phyloP scores from a whole-genome alignment of 2,329 filamentous ascomycete genomes.

The Aspergillus arachidicola region DNA sequence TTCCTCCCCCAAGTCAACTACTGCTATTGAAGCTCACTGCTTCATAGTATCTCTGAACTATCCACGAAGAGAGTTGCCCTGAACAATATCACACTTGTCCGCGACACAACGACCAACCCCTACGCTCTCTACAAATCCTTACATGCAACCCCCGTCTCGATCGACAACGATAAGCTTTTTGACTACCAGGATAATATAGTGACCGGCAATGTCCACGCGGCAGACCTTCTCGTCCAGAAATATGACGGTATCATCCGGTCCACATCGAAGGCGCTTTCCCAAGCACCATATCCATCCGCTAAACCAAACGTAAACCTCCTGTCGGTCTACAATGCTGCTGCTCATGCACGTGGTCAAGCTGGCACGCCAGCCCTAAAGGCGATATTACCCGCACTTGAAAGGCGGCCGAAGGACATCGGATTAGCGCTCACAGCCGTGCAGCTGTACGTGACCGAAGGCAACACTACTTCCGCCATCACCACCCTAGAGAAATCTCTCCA shows the following conservation, averaged over 20 bases:
- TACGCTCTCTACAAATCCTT: constrained; percentile 61
- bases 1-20: not conserved
- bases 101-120: constrained; percentile 54
- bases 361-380: constrained; percentile 70
- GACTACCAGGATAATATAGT: constrained; percentile 59
- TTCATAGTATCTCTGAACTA: constrained; percentile 55
- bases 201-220: constrained; percentile 56
- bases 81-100: constrained; percentile 58
- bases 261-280: constrained; percentile 53
- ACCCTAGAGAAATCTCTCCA: constrained; percentile 75
- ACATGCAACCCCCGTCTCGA: constrained; percentile 49
- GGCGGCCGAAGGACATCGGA: constrained; percentile 77
- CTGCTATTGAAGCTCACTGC: constrained; percentile 12
- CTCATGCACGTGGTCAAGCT: constrained; percentile 60
- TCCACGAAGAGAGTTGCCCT: constrained; percentile 63
- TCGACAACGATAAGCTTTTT: constrained; percentile 60
- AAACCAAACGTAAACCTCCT: constrained; percentile 57
- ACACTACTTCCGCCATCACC: constrained; percentile 72
- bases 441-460: constrained; percentile 72
- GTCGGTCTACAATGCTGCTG: constrained; percentile 72
- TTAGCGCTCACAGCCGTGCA: constrained; percentile 79
- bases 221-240: constrained; percentile 63
- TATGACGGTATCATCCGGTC: constrained; percentile 61
- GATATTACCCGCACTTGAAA: constrained; percentile 70
- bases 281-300: constrained; percentile 52